These are phyloP conservation scores for Mortierella alpina DNA, from an alignment of 192 early-diverging fungal species.

Conservation along the genomic window DNA sequence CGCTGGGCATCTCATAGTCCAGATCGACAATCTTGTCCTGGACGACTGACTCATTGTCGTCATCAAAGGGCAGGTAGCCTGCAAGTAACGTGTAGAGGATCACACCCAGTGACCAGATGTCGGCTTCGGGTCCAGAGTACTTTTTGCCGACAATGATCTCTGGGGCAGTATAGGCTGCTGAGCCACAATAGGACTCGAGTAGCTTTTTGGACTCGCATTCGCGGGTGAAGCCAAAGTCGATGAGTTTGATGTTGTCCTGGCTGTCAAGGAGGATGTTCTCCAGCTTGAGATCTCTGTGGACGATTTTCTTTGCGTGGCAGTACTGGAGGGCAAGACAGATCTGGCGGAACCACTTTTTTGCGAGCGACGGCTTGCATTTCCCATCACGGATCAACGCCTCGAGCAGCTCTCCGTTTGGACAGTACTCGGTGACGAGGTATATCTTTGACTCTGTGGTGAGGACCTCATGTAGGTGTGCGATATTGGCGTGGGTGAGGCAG, in stretches of 20 bases:
- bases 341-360: conserved; percentile 62
- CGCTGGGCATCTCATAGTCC: conserved; percentile 78
- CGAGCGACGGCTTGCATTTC: conserved; percentile 54
- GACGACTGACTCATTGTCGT: conserved; percentile 76
- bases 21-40: conserved; percentile 78
- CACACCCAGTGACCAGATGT: conserved; percentile 96
- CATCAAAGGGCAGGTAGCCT: conserved; percentile 85
- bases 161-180: conserved; percentile 82
- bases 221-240: conserved; percentile 76
- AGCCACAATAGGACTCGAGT: conserved; percentile 73
- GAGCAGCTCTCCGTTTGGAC: conserved; percentile 74
- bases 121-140: conserved; percentile 85
- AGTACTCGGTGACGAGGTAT: conserved; percentile 86
- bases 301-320: conserved; percentile 65
- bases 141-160: conserved; percentile 82
- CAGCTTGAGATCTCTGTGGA: conserved; percentile 71
- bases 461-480: conserved; percentile 82
- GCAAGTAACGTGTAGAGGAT: conserved; percentile 90
- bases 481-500: conserved; percentile 82
- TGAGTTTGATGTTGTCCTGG: conserved; percentile 69
- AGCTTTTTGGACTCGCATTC: conserved; percentile 67
- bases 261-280: conserved; percentile 70
- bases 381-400: conserved; percentile 60
- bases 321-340: conserved; percentile 61
- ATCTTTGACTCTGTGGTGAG: conserved; percentile 77